Conservation (phyloP, 371 early-diverging fungal genomes). For the Apophysomyces ossiformis region DNA sequence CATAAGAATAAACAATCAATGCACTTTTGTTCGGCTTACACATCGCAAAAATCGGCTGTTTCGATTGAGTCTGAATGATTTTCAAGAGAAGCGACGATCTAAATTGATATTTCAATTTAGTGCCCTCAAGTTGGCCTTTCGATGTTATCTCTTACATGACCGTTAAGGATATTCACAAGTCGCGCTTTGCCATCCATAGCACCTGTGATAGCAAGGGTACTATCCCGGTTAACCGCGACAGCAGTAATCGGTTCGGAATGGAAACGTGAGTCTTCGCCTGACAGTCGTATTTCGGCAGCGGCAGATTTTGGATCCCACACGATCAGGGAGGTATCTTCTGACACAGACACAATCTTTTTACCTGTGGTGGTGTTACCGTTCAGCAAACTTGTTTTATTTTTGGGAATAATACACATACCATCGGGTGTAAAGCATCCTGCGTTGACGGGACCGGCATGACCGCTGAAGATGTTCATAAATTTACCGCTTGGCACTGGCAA, state of each 20-base stretch:
- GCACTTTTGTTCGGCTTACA: constrained; percentile 36
- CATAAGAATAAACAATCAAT: not conserved
- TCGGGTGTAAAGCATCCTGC: constrained; percentile 90
- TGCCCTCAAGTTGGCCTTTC: constrained; percentile 8
- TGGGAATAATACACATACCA: constrained; percentile 52
- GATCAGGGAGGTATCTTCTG: constrained; percentile 84
- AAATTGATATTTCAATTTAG: constrained; percentile 5
- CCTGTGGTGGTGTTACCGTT: not conserved
- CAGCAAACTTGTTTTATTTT: not conserved
- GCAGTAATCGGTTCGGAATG: constrained; percentile 83
- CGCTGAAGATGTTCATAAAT: constrained; percentile 93
- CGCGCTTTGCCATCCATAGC: constrained; percentile 79
- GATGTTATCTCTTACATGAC: constrained; percentile 48
- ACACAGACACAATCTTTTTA: constrained; percentile 82
- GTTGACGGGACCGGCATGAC: constrained; percentile 85
- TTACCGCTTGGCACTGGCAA: constrained; percentile 76
- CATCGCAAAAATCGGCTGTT: constrained; percentile 72
- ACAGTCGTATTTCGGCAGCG: constrained; percentile 60
- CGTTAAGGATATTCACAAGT: constrained; percentile 75
- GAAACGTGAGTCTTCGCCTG: constrained; percentile 85
- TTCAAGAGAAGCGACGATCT: constrained; percentile 80
- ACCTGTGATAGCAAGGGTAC: constrained; percentile 81
- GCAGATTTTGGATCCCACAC: constrained; percentile 96
- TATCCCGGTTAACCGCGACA: constrained; percentile 77
- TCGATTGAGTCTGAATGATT: constrained; percentile 81